Conservation (phyloP, 2,329 filamentous ascomycete species). For the Coniochaeta sp. region DNA sequence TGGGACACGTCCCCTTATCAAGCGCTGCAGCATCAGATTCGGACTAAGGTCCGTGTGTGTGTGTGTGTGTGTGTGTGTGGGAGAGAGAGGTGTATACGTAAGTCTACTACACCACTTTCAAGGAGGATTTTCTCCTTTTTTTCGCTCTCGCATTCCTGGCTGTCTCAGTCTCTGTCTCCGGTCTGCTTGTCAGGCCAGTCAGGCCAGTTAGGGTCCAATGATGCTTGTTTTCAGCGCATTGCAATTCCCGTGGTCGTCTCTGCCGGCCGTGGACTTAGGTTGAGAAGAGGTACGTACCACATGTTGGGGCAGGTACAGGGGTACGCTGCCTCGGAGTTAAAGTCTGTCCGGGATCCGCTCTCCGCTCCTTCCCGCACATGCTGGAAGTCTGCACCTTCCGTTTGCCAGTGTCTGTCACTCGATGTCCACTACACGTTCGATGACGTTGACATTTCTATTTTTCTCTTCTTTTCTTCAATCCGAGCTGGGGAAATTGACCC, state of each 20-base stretch:
- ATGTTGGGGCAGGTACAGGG: too few species aligned
- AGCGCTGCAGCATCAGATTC: neutral
- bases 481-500: neutral
- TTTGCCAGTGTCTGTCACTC: too few species aligned
- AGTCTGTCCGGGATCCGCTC: neutral
- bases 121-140: too few species aligned
- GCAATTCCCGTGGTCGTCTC: neutral
- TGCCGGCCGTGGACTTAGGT: neutral
- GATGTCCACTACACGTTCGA: too few species aligned
- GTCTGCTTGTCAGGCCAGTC: neutral
- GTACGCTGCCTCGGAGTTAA: neutral
- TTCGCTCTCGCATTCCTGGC: too few species aligned
- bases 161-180: too few species aligned
- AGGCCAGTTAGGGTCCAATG: neutral
- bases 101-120: too few species aligned
- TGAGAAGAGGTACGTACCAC: neutral
- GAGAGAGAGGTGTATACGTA: too few species aligned
- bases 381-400: neutral
- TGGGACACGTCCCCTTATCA: slow-evolving; percentile 12
- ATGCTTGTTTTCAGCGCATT: neutral
- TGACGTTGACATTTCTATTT: neutral
- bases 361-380: neutral
- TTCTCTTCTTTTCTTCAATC: neutral
- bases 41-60: neutral
- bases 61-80: too few species aligned